Evolutionary conservation across 345 rosid species (phyloP), one percentile per base, ranked within the genome.

Genomic region (Durio zibethinus): DNA sequence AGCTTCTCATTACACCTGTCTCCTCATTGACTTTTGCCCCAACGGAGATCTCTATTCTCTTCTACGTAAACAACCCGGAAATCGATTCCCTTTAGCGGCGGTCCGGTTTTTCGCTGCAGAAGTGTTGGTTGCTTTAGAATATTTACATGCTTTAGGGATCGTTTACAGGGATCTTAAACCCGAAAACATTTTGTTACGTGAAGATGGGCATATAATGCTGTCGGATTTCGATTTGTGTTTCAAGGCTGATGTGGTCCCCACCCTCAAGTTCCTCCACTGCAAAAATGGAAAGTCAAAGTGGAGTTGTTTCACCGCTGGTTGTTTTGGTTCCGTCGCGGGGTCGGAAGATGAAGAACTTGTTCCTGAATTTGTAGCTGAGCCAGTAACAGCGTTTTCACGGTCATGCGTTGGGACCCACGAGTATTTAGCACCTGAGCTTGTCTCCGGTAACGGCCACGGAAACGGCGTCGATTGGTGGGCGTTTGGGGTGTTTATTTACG

Each of bases 391-490:
- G 42, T 86, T 82, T 50, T 91, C 96, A 16, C 72, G 80, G 52
- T 90, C 95, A 2, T 94, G 93, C 66, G 95, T 94, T 3, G 98
- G 98, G n/a, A 93, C 97, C 16, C 97, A 94, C 83, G 98, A 94
- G 82, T 94, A 94, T 74, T 87, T 93, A 8, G 95, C 98, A 56
- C 97, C 97, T 48, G 98, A 94, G 87, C 79, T 94, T 72, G 89
- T 94, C 29, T 73, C 91, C 4, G 97, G 93, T 0, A 86, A 83
- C 77, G 98, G 95, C 14, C 98, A 94, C 82, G 98, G 97, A 40
- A 90, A 88, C 82, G 92, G 94, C 77, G 98, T 94, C 15, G 98
- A 94, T 73, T 94, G 98, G 98, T 94, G 98, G 98, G 95, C 98
- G 11, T 88, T 93, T 29, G 98, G 98, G 78, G 83, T 93, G 47